phyloP scores from a whole-genome alignment of 257 asterid species.

The Jaltomata sinuosa region DNA sequence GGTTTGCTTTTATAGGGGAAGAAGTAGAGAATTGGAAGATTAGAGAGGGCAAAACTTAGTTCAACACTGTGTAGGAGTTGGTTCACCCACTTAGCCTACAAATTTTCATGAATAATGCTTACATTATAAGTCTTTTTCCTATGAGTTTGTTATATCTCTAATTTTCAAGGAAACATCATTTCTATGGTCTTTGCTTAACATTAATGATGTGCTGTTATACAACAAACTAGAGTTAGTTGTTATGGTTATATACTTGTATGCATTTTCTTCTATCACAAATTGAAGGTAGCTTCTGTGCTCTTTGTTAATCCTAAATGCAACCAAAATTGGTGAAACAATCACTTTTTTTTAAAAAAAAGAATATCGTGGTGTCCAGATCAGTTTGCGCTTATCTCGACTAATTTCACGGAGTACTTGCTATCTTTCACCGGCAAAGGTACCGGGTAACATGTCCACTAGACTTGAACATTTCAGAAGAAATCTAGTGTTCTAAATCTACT shows the following conservation, averaged over 20 bases:
- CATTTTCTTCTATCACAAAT: background rate
- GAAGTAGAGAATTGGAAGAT: background rate
- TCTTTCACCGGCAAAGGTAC: background rate
- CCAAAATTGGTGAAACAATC: background rate
- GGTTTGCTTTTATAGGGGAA: constrained; percentile 24
- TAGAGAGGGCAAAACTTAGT: constrained; percentile 36
- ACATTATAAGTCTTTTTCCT: background rate
- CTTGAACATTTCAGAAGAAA: background rate
- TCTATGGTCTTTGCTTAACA: background rate
- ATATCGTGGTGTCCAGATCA: background rate
- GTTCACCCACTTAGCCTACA: constrained; percentile 55
- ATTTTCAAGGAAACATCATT: background rate
- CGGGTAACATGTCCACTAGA: background rate
- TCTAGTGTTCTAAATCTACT: background rate
- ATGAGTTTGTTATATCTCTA: background rate
- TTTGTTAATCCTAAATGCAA: background rate
- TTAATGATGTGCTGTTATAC: background rate
- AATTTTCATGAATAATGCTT: background rate
- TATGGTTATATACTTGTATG: background rate
- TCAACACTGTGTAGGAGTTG: constrained; percentile 36
- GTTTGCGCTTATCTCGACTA: background rate
- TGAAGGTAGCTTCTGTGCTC: background rate
- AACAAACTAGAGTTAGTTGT: background rate
- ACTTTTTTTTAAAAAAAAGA: background rate
- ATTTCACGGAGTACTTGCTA: background rate